phyloP scores from a whole-genome alignment of 2,329 filamentous ascomycete species.

The Exophiala mesophila region DNA sequence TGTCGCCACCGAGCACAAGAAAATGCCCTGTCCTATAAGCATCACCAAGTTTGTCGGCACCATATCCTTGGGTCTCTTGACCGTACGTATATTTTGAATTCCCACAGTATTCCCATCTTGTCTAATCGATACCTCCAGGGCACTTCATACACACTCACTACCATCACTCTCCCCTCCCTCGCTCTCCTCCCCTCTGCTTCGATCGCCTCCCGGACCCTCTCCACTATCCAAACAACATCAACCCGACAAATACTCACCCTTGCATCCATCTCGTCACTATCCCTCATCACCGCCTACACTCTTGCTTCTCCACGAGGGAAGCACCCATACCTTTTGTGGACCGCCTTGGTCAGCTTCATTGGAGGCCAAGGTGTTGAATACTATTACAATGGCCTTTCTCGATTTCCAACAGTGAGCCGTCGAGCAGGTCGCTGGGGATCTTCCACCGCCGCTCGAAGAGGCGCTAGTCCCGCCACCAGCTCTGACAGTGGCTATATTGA shows the following conservation, averaged over 20 bases:
- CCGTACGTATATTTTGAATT: constrained; percentile 53
- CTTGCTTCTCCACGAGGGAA: constrained; percentile 69
- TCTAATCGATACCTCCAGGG: constrained; percentile 53
- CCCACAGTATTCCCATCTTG: neutral
- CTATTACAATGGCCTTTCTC: constrained; percentile 65
- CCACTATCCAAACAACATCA: constrained; percentile 59
- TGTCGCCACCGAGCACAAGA: neutral
- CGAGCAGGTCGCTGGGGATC: constrained; percentile 6
- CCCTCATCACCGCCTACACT: constrained; percentile 71
- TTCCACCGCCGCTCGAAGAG: constrained; percentile 4
- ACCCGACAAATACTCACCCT: constrained; percentile 63
- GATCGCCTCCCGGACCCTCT: constrained; percentile 65
- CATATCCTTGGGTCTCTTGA: constrained; percentile 79
- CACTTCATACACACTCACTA: constrained; percentile 77
- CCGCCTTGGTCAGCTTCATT: constrained; percentile 56
- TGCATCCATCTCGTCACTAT: constrained; percentile 62
- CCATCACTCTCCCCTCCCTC: constrained; percentile 72
- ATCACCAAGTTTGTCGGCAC: constrained; percentile 90
- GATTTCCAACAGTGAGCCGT: constrained; percentile 42
- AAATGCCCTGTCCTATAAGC: constrained; percentile 56
- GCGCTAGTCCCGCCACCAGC: constrained; percentile 10
- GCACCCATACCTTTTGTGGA: constrained; percentile 90
- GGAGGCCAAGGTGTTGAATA: constrained; percentile 56
- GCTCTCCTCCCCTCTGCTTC: constrained; percentile 73
- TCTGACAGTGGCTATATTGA: constrained; percentile 25